These are phyloP conservation scores for Podaxis sp. DNA, from an alignment of 768 basidiomycete species.

Conservation along the genomic window DNA sequence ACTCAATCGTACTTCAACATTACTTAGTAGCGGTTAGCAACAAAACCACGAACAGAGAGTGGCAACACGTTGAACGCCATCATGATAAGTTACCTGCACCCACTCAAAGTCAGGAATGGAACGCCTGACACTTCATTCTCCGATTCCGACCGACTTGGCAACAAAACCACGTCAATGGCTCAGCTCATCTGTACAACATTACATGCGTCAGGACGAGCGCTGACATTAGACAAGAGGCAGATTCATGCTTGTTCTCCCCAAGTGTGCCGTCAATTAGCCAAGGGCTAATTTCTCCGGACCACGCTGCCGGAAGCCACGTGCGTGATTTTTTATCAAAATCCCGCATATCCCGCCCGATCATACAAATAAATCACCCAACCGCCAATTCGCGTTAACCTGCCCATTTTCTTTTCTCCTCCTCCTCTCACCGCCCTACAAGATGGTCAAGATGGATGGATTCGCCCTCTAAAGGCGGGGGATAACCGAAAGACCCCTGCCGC, in stretches of 20 bases:
- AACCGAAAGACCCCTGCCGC: slow-evolving; percentile 34
- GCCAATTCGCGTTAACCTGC: background rate
- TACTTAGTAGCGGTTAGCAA: too few relatives aligned
- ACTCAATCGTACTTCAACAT: background rate
- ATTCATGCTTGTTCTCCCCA: too few relatives aligned
- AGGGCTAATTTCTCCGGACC: background rate
- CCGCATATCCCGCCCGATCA: background rate
- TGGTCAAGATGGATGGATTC: slow-evolving; percentile 47
- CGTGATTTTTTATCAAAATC: background rate
- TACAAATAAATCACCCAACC: background rate
- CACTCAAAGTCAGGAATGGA: too few relatives aligned
- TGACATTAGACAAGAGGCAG: too few relatives aligned
- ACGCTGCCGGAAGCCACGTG: slow-evolving; percentile 1
- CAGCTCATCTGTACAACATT: too few relatives aligned
- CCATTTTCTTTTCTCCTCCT: slow-evolving; percentile 11
- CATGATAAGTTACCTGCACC: too few relatives aligned
- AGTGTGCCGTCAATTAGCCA: background rate
- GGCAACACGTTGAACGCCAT: too few relatives aligned
- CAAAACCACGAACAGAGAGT: too few relatives aligned
- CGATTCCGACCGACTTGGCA: too few relatives aligned
- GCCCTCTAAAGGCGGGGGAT: slow-evolving; percentile 49
- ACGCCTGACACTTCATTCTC: too few relatives aligned
- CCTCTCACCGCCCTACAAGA: slow-evolving; percentile 18
- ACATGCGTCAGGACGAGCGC: too few relatives aligned
- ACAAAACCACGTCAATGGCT: too few relatives aligned